Base-by-base conservation (phyloP, 192 early-diverging fungal genomes). In the Rhizophagus sp. region DNA sequence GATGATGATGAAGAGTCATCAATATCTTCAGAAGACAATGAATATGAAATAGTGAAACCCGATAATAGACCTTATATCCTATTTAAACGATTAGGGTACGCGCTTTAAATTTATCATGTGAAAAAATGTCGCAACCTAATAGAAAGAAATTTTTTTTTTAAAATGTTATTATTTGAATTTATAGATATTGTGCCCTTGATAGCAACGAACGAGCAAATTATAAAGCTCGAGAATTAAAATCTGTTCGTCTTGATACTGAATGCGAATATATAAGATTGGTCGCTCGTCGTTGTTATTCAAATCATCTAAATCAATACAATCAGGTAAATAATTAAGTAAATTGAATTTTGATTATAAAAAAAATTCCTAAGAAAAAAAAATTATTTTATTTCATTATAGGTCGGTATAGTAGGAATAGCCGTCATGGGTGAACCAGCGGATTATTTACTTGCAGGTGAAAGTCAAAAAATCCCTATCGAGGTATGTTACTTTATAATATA, bases 291-390 rank as follows among this genome's bases (percentile, higher is more conserved):
- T 94, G 92, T 82, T 85, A 93, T 81, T 84, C 89, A 78, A 95
- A 95, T 81, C 81, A 80, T 34, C 72, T 94, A 24, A 95, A 95
- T 82, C 87, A 91, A 24, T 92, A 92, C 78, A 93, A 95, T 79
- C 93, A 94, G 84, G 93, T 91, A 83, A 13, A 25, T n/a, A 49
- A 49, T 68, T 30, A 9, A 30, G 4, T 19, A 57, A 19, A 50
- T 6, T 49, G 36, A 57, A 1, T 66, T 27, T 11, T 69, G 10
- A 19, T 72, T 63, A 47, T 30, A 70, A 24, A 30, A 24, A 30
- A 30, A 30, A 47, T 62, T 10, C 25, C 12, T 81, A 4, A 30
- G 1, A 34, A 22, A 61, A 22, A 61, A 33, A 44, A 62, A 71
- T 68, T 57, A 25, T 27, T 24, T 36, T 30, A 0, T 25, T 30